Conservation (phyloP, 164 flowering plant genomes). For the Umbilicus rupestris region DNA sequence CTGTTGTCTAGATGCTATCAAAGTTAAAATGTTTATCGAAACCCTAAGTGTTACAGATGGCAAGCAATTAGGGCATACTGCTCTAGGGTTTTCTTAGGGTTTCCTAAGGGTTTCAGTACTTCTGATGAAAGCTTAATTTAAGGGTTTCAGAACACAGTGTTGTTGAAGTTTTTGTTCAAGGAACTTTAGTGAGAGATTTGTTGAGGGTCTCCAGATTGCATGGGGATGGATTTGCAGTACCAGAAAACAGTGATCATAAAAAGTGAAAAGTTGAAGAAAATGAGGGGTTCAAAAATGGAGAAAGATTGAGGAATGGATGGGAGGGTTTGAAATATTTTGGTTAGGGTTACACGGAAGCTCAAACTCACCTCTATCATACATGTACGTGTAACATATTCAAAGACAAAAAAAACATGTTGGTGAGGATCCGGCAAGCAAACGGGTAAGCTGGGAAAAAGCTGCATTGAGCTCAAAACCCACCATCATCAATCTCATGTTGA, state of each 20-base stretch:
- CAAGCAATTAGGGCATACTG: no score
- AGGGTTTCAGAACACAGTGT: no score
- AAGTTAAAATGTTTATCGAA: no score
- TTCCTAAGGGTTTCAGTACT: no score
- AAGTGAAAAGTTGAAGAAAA: neutral
- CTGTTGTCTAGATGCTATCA: no score
- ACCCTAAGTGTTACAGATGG: no score
- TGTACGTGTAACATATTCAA: slow-evolving; percentile 1
- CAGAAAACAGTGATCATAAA: neutral
- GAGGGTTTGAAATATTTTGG: neutral
- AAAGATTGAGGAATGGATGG: neutral
- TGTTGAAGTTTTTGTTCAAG: no score
- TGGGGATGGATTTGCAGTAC: neutral
- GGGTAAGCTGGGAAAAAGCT: slow-evolving; percentile 7
- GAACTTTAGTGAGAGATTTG: neutral
- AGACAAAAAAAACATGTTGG: neutral
- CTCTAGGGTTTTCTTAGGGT: no score
- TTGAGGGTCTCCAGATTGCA: neutral
- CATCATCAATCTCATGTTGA: neutral
- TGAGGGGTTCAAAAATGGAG: neutral
- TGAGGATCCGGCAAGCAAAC: slow-evolving; percentile 7
- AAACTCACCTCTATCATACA: neutral
- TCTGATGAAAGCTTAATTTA: no score
- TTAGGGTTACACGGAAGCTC: neutral
- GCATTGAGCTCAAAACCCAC: slow-evolving; percentile 8